phyloP scores from a whole-genome alignment of 2,329 filamentous ascomycete genomes.

The Shiraia bambusicola region DNA sequence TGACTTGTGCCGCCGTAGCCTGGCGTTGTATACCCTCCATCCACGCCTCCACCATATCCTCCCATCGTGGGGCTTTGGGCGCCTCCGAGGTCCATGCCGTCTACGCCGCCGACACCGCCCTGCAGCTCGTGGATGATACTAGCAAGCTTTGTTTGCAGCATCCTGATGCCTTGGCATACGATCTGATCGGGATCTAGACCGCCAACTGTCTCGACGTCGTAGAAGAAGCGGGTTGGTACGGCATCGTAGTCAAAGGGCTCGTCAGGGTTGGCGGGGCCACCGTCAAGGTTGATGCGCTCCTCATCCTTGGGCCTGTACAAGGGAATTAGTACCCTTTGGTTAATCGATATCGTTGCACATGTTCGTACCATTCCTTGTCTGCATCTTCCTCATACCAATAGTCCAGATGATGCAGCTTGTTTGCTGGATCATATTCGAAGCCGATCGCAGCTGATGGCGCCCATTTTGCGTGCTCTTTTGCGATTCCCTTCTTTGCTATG shows the following conservation, averaged over 20 bases:
- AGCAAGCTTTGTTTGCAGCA: conserved; percentile 88
- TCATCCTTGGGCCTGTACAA: conserved; percentile 73
- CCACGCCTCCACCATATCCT: conserved; percentile 58
- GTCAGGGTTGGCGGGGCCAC: conserved; percentile 71
- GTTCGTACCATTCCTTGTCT: conserved; percentile 75
- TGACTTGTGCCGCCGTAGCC: conserved; percentile 57
- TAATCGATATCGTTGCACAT: neutral
- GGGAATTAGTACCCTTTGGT: neutral
- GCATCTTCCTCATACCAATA: conserved; percentile 94
- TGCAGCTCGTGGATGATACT: conserved; percentile 68
- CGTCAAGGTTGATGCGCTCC: conserved; percentile 77
- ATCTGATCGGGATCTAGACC: conserved; percentile 87
- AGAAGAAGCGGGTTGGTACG: conserved; percentile 81
- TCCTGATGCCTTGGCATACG: conserved; percentile 82
- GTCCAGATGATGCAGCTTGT: conserved; percentile 88
- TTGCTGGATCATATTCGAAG: conserved; percentile 98
- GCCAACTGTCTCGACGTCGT: conserved; percentile 87
- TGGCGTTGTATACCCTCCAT: conserved; percentile 68
- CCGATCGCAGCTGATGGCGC: conserved; percentile 87
- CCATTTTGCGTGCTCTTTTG: conserved; percentile 99
- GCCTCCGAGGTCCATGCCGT: conserved; percentile 58
- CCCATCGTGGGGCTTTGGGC: conserved; percentile 63
- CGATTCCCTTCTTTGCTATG: conserved; percentile 96
- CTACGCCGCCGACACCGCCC: conserved; percentile 55
- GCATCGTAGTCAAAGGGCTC: conserved; percentile 91